phyloP scores from a whole-genome alignment of 2,329 filamentous ascomycete genomes.

The Fusarium pseudograminearum region DNA sequence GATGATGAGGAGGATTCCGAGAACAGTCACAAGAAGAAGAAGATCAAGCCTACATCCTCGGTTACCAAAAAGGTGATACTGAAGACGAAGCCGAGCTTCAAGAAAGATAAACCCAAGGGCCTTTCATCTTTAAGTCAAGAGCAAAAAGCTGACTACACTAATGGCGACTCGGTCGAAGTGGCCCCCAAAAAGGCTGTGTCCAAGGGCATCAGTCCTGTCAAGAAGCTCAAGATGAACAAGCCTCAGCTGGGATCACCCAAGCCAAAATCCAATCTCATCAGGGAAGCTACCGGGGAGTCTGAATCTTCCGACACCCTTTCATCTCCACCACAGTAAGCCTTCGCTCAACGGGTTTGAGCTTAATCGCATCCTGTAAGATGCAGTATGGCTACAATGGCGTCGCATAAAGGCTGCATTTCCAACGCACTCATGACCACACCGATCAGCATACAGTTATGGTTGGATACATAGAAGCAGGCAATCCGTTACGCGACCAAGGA shows the following conservation, averaged over 20 bases:
- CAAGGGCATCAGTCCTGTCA: conserved; percentile 56
- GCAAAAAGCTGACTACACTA: conserved; percentile 55
- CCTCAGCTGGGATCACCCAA: conserved; percentile 62
- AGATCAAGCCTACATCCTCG: conserved; percentile 58
- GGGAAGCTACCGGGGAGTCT: conserved; percentile 63
- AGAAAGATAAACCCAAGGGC: conserved; percentile 69
- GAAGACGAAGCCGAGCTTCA: conserved; percentile 63
- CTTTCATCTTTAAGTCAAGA: conserved; percentile 64
- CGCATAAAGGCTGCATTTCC: not conserved
- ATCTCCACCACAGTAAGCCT: conserved; percentile 58
- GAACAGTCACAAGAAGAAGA: conserved; percentile 68
- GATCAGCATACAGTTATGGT: conserved; percentile 23
- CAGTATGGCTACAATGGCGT: not conserved
- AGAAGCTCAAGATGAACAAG: conserved; percentile 59
- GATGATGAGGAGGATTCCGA: conserved; percentile 68
- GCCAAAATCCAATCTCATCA: conserved; percentile 59
- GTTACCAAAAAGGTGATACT: conserved; percentile 67
- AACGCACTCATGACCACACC: conserved; percentile 7
- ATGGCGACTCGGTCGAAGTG: conserved; percentile 48
- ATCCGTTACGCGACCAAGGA: conserved; percentile 29
- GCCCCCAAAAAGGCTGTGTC: conserved; percentile 53
- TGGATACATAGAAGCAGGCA: conserved; percentile 48
- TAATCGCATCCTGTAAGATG: conserved; percentile 6
- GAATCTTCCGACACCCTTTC: conserved; percentile 69
- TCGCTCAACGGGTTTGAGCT: not conserved